Base-by-base conservation (phyloP, 257 asterid species). In the Primulina tabacum region DNA sequence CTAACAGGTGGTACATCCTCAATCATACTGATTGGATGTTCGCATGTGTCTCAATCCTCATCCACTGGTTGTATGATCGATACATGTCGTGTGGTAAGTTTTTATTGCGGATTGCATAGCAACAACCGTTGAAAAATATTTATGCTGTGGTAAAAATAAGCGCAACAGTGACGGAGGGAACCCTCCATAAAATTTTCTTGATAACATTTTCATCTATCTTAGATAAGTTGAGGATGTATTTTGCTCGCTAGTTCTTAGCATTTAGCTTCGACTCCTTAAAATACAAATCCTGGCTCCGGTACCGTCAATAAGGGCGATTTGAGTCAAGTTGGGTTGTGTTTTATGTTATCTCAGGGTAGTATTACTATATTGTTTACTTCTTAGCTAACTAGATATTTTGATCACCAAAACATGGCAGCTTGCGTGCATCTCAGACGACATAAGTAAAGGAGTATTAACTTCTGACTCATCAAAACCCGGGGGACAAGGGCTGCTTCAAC, bases 371-470 rank as follows among this genome's bases (percentile, higher is more conserved):
- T 6, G 2, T 2, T n/a, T 69, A 35, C 43, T 34, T 21, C 67
- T 59, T 37, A 53, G 37, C 40, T 47, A 38, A 40, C 43, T 55
- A 29, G 8, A 40, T 8, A 14, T 60, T 59, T 67, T 74, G 59
- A 55, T 77, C 63, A 38, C 61, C 47, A 18, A 50, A 66, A 35
- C 30, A 63, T 71, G 76, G 72, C 89, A 93, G 98, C 82, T 90
- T 9, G 82, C 90, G 6, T 81, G 87, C 81, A 83, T 93, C 75
- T 78, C 80, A 14, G 96, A 89, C 58, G 99, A 94, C 81, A 76
- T 87, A 26, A 62, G 61, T 32, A 82, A 73, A 60, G 92, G 91
- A 70, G 76, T 77, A 8, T 55, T 90, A 61, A 58, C 60, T 8
- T 82, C 88, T 21, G 57, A 65, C 47, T 71, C 93, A 24, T 14